Base-by-base conservation (phyloP, 2,329 filamentous ascomycete genomes). In the Aspergillus vadensis region DNA sequence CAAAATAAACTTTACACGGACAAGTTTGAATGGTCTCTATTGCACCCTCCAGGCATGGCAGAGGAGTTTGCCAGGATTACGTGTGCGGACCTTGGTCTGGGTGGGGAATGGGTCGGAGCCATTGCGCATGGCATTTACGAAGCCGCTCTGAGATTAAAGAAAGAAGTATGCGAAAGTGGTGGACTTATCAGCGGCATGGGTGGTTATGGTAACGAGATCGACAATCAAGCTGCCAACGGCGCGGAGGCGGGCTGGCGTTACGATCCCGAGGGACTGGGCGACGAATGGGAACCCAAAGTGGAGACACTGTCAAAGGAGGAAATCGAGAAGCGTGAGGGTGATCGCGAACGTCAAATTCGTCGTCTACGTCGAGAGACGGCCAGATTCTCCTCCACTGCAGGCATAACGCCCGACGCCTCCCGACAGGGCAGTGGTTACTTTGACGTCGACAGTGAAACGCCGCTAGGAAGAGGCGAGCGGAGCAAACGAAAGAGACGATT, bases 91-190 rank as follows among this genome's bases (percentile, higher is more conserved):
- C 82, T 99, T 8, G 94, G 94, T 6, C 81, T 99, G 56, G 84
- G 88, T 6, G 92, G 92, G 49, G 95, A 99, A 79, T 99, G 95
- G 92, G 87, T 97, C 4, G 91, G 92, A 3, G 91, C 92, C 30
- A 91, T 99, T 81, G 91, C 95, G 14, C 94, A 97, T 72, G 95
- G 93, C 36, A 98, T 99, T 68, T 98, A 98, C 76, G 95, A 99
- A 77, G 91, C 95, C 9, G 92, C 96, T 0, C 77, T 98, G 64
- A 90, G 91, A 50, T 80, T 97, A 32, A 98, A 98, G 80, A 99
- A 99, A 77, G 95, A 98, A 72, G 92, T 93, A 0, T 96, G 93
- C 71, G 95, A 98, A 75, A 92, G 92, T 41, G 92, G 92, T 39
- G 92, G 92, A 1, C 80, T 97, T 7, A 88, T 97, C n/a, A 83